Percentiles rank a stretch among this genome's conserved stretches.
These are phyloP conservation scores for Cutaneotrichosporon arboriforme DNA, from an alignment of 1,284 basidiomycete species.

Conservation along the genomic window DNA sequence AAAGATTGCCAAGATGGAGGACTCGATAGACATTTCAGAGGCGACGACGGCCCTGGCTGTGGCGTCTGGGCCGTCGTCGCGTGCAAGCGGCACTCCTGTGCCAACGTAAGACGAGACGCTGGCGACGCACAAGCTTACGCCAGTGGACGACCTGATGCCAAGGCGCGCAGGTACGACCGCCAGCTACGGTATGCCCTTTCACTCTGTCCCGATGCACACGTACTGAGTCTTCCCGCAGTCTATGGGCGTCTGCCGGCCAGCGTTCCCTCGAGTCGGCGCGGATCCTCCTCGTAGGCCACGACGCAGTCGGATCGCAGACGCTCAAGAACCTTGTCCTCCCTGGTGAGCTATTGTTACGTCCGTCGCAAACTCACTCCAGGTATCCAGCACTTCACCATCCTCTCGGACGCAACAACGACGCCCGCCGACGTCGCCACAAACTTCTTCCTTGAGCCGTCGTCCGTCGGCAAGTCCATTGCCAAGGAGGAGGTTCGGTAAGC, in stretches of 20 bases:
- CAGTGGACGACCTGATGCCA: conserved; percentile 63
- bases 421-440: conserved; percentile 85
- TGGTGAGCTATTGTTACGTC: conserved; percentile 49
- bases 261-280: conserved; percentile 79
- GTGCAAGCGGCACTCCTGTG: conserved; percentile 10
- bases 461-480: conserved; percentile 73
- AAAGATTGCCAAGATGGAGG: conserved; percentile 44
- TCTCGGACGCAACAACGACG: conserved; percentile 61
- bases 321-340: conserved; percentile 95
- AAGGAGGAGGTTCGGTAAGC: conserved; percentile 63
- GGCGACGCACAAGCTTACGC: not conserved
- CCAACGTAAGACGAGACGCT: conserved; percentile 14
- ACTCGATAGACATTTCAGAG: conserved; percentile 35
- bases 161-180: conserved; percentile 83
- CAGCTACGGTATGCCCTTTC: conserved; percentile 70
- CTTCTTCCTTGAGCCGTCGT: conserved; percentile 80
- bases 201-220: no score
- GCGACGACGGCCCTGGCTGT: conserved; percentile 24
- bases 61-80: conserved; percentile 11
- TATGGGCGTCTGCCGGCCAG: conserved; percentile 95
- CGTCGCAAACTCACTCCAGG: conserved; percentile 45
- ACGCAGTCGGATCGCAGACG: conserved; percentile 74
- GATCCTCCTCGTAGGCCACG: conserved; percentile 72
- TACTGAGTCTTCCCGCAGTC: conserved; percentile 50
- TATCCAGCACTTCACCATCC: conserved; percentile 82